Evolutionary conservation across 352 stramenopile species (phyloP).

Genomic region (Plasmopara muralis): DNA sequence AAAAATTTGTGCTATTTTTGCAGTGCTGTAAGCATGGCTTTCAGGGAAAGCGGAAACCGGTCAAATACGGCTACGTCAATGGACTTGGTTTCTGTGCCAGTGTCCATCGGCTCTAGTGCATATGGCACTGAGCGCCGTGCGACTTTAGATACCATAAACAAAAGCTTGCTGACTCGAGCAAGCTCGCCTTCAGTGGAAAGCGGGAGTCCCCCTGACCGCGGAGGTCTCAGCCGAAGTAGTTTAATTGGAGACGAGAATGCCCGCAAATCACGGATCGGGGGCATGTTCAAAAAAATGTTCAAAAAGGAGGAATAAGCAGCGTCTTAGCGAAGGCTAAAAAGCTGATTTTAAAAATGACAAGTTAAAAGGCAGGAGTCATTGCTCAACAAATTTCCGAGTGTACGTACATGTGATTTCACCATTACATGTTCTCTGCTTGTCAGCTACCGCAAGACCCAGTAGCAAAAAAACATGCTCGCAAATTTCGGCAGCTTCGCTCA

Average conservation of each 20-base stretch:
- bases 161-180: conserved; percentile 32
- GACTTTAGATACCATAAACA: conserved; percentile 45
- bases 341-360: too few relatives aligned
- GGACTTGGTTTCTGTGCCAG: conserved; percentile 53
- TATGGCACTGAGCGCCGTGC: conserved; percentile 30
- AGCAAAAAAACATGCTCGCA: background rate
- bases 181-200: conserved; percentile 20
- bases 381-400: too few relatives aligned
- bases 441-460: too few relatives aligned
- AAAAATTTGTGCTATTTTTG: background rate
- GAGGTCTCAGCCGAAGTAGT: conserved; percentile 35
- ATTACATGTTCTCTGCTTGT: too few relatives aligned
- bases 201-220: conserved; percentile 26
- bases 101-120: conserved; percentile 27
- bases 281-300: conserved; percentile 89
- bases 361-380: too few relatives aligned
- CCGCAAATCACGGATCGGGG: conserved; percentile 72
- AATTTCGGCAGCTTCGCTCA: conserved; percentile 23
- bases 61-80: conserved; percentile 61
- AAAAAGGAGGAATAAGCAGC: conserved; percentile 61
- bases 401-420: too few relatives aligned
- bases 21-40: conserved; percentile 15
- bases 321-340: too few relatives aligned
- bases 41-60: conserved; percentile 27
- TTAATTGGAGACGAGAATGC: conserved; percentile 56